Percentiles rank a stretch among this genome's conserved stretches.
Evolutionary conservation across 805 yeast species (phyloP).

Genomic region (Zygoascus biomembranicola): DNA sequence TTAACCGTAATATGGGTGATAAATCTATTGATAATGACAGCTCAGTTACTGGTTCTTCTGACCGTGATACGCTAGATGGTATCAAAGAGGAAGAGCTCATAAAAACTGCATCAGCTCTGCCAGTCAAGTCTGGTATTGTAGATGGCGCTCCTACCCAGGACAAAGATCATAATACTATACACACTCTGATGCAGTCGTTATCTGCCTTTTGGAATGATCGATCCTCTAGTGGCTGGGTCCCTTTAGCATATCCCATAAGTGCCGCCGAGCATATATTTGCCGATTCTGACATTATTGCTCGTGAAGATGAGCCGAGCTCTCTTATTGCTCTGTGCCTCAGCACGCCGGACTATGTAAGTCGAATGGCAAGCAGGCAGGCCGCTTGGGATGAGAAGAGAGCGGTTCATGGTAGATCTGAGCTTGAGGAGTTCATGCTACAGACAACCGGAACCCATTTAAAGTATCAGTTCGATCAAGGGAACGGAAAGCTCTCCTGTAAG

Average conservation of each 20-base stretch:
- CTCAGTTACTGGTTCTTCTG: background rate
- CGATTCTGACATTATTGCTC: slow-evolving; percentile 84
- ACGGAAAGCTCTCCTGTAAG: slow-evolving; percentile 79
- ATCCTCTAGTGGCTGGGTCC: slow-evolving; percentile 92
- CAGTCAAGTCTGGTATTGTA: background rate
- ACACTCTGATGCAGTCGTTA: slow-evolving; percentile 71
- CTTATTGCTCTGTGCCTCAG: slow-evolving; percentile 87
- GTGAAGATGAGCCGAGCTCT: slow-evolving; percentile 96
- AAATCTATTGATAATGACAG: background rate
- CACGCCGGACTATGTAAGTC: slow-evolving; percentile 68
- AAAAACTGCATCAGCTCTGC: background rate
- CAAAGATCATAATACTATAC: slow-evolving; percentile 39
- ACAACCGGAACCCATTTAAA: slow-evolving; percentile 83
- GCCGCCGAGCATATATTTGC: slow-evolving; percentile 86
- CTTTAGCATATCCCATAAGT: slow-evolving; percentile 71
- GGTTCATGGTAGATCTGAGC: slow-evolving; percentile 13
- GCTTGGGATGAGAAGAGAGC: slow-evolving; percentile 3
- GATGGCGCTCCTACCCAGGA: slow-evolving; percentile 24
- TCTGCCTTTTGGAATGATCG: slow-evolving; percentile 97
- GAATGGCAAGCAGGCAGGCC: background rate
- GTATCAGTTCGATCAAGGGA: slow-evolving; percentile 84
- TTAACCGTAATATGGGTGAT: background rate
- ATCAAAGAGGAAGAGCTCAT: background rate
- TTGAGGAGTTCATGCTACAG: slow-evolving; percentile 68
- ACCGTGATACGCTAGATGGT: background rate